A percentile compares a stretch with the other conserved stretches of the same genome.
phyloP scores from a whole-genome alignment of 768 basidiomycete species.

The Tricholomella constricta region DNA sequence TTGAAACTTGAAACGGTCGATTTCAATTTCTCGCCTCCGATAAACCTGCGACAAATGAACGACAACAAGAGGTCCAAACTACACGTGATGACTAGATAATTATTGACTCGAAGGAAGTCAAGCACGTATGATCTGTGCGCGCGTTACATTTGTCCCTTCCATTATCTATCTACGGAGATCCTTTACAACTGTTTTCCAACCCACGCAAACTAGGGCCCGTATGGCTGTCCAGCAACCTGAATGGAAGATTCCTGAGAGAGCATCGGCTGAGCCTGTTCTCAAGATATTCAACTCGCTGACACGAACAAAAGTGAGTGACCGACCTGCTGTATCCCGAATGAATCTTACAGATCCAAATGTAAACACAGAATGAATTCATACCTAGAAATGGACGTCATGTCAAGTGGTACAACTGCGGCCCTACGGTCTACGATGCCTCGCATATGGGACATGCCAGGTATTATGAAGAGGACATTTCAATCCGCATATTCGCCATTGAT shows the following conservation, averaged over 20 bases:
- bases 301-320: slow-evolving; percentile 69
- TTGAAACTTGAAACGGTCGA: no score
- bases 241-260: slow-evolving; percentile 52
- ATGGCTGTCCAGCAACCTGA: slow-evolving; percentile 66
- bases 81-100: not conserved
- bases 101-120: slow-evolving; percentile 1
- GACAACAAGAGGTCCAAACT: not conserved
- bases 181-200: slow-evolving; percentile 4
- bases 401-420: slow-evolving; percentile 99
- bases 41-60: no score
- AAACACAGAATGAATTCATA: slow-evolving; percentile 70
- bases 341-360: slow-evolving; percentile 9
- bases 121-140: slow-evolving; percentile 23
- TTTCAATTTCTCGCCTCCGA: no score
- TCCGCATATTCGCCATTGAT: slow-evolving; percentile 8
- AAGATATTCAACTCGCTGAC: slow-evolving; percentile 94
- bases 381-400: slow-evolving; percentile 69
- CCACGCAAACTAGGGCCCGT: slow-evolving; percentile 1
- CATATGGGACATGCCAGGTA: slow-evolving; percentile 99
- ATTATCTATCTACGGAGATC: slow-evolving; percentile 15
- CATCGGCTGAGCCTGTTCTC: slow-evolving; percentile 61
- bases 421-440: slow-evolving; percentile 96
- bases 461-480: slow-evolving; percentile 12
- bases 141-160: slow-evolving; percentile 19
- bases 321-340: slow-evolving; percentile 2